Evolutionary conservation across 176 grass and related monocot species (phyloP).

Genomic region (Leersia perrieri): DNA sequence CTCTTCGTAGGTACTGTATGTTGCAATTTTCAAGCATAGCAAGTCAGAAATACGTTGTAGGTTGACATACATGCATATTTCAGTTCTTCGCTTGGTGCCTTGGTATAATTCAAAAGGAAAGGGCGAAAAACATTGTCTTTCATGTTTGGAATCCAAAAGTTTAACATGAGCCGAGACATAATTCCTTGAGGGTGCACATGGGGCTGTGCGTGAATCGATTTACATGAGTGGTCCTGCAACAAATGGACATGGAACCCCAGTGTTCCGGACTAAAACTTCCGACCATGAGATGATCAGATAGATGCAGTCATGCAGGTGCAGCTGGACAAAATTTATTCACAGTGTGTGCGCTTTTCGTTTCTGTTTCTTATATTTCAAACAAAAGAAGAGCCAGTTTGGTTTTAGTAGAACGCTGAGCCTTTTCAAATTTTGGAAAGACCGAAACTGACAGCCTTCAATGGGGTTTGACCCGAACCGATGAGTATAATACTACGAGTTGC

Average conservation of each 20-base stretch:
- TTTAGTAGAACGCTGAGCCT: not conserved
- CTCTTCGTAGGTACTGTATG: not conserved
- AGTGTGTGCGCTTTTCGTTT: not conserved
- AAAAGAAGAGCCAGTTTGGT: not conserved
- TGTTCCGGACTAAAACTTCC: not conserved
- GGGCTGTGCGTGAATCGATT: not conserved
- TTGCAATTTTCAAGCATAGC: not conserved
- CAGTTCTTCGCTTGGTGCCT: too few relatives aligned
- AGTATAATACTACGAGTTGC: not conserved
- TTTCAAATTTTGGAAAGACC: not conserved
- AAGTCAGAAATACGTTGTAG: not conserved
- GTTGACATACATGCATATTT: not conserved
- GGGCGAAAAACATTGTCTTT: not conserved
- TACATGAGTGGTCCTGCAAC: conserved; percentile 21
- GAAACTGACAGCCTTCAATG: not conserved
- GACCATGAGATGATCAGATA: not conserved
- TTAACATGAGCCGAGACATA: not conserved
- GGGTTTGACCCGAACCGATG: not conserved
- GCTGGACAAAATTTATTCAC: not conserved
- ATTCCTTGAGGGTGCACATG: conserved; percentile 26
- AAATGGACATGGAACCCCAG: conserved; percentile 11
- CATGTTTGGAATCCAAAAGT: not conserved
- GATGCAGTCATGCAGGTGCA: not conserved
- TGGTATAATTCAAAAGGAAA: not conserved
- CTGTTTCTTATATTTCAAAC: not conserved